Conservation (phyloP, 371 early-diverging fungal species). For the Rhizopus delemar region DNA sequence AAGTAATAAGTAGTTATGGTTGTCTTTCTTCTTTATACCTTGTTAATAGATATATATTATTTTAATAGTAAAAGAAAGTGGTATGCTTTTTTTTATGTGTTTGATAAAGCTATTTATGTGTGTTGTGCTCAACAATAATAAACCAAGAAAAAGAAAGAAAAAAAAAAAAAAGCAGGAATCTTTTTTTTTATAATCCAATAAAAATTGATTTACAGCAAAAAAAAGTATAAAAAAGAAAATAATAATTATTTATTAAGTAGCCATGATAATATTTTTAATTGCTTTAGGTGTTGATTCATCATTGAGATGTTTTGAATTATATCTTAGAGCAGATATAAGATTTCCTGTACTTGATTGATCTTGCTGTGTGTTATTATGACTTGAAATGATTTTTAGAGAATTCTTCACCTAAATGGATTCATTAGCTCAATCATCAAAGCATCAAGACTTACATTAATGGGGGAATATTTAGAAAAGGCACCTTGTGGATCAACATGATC, state of each 20-base stretch:
- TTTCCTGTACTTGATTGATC: constrained; percentile 56
- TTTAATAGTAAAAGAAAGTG: too few species aligned
- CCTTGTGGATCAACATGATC: constrained; percentile 88
- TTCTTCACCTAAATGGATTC: constrained; percentile 53
- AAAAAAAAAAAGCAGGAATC: background rate
- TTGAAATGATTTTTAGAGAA: constrained; percentile 74
- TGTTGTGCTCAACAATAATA: background rate
- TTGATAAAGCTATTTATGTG: background rate
- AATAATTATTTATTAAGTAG: constrained; percentile 17
- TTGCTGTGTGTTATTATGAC: constrained; percentile 35
- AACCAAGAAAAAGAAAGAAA: background rate
- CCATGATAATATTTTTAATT: constrained; percentile 63
- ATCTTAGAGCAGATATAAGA: constrained; percentile 76
- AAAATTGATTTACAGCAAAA: background rate
- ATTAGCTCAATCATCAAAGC: background rate
- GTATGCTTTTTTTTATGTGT: too few species aligned
- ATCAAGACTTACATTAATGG: constrained; percentile 66
- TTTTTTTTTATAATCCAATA: background rate
- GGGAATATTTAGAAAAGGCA: constrained; percentile 72
- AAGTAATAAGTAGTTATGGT: background rate
- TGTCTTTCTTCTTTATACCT: too few species aligned
- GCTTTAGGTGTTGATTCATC: constrained; percentile 80
- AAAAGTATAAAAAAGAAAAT: background rate
- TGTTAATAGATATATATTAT: background rate
- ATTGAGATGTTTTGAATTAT: constrained; percentile 81